A percentile compares a stretch with the other conserved stretches of the same genome.
These are phyloP conservation scores for Globisporangium apiculatum DNA, from an alignment of 352 stramenopile genomes.

Conservation along the genomic window DNA sequence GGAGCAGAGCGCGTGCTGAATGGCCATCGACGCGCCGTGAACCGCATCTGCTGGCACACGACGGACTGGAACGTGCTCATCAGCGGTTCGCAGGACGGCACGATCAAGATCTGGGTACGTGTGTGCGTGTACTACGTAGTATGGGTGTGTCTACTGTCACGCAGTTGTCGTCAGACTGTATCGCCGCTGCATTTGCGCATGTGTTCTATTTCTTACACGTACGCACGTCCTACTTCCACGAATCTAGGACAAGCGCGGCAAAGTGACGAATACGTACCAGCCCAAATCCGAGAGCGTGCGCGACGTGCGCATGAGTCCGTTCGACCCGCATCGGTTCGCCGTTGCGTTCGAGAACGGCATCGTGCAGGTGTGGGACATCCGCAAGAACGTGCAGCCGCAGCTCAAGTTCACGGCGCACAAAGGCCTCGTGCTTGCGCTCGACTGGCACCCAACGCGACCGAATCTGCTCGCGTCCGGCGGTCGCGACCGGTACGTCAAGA, in stretches of 20 bases:
- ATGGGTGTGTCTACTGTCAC: no score
- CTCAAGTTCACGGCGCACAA: slow-evolving; percentile 86
- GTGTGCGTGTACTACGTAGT: no score
- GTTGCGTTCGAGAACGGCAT: slow-evolving; percentile 84
- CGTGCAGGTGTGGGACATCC: slow-evolving; percentile 84
- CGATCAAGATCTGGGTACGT: slow-evolving; percentile 82
- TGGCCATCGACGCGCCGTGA: slow-evolving; percentile 77
- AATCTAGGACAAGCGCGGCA: slow-evolving; percentile 62
- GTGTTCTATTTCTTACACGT: not conserved
- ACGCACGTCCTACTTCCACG: not conserved
- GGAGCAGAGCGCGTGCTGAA: slow-evolving; percentile 64
- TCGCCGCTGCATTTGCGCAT: no score
- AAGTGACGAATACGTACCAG: slow-evolving; percentile 71
- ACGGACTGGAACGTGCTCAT: slow-evolving; percentile 74
- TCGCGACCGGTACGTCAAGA: slow-evolving; percentile 82
- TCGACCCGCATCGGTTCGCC: slow-evolving; percentile 72
- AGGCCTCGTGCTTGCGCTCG: slow-evolving; percentile 71
- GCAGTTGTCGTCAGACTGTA: no score
- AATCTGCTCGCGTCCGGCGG: slow-evolving; percentile 73
- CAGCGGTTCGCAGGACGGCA: slow-evolving; percentile 82
- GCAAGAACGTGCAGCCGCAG: slow-evolving; percentile 73
- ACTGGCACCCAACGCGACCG: slow-evolving; percentile 71
- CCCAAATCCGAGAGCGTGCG: slow-evolving; percentile 83
- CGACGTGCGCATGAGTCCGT: slow-evolving; percentile 69
- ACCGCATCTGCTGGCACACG: slow-evolving; percentile 86